Conservation (phyloP, 805 yeast species). For the Candida orba region DNA sequence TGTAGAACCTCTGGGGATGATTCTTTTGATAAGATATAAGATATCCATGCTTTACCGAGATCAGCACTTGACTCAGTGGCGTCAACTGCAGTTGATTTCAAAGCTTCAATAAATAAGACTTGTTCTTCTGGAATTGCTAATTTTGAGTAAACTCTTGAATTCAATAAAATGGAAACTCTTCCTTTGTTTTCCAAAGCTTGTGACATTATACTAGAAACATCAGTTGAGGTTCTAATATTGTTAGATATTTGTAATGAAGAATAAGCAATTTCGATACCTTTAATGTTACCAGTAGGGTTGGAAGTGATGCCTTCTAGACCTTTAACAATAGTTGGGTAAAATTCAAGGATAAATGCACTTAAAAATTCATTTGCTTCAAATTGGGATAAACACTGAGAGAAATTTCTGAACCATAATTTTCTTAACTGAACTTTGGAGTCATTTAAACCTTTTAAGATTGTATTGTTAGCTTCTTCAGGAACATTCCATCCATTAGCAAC, state of each 20-base stretch:
- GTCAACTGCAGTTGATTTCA: conserved; percentile 27
- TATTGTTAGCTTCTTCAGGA: conserved; percentile 18
- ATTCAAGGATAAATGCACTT: conserved; percentile 12
- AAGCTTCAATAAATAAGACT: conserved; percentile 45
- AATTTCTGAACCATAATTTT: conserved; percentile 56
- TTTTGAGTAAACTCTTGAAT: conserved; percentile 44
- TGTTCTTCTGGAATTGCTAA: conserved; percentile 38
- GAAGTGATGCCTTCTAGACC: conserved; percentile 38
- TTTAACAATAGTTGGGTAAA: conserved; percentile 22
- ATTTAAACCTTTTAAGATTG: conserved; percentile 43
- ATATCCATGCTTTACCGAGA: conserved; percentile 41
- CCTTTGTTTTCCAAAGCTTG: conserved; percentile 31
- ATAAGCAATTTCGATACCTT: conserved; percentile 44
- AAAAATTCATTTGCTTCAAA: conserved; percentile 7
- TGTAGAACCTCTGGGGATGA: conserved; percentile 12
- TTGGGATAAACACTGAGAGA: conserved; percentile 24
- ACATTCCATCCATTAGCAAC: conserved; percentile 17
- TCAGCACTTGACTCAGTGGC: conserved; percentile 15
- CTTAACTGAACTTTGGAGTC: conserved; percentile 60
- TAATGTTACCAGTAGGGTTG: conserved; percentile 43
- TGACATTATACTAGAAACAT: conserved; percentile 23
- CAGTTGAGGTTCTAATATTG: conserved; percentile 21
- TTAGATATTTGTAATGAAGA: conserved; percentile 31
- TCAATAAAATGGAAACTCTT: conserved; percentile 42
- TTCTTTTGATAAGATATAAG: conserved; percentile 34